Evolutionary conservation across 345 rosid species (phyloP), one percentile per base, ranked within the genome.

Genomic region (Camelina sativa): DNA sequence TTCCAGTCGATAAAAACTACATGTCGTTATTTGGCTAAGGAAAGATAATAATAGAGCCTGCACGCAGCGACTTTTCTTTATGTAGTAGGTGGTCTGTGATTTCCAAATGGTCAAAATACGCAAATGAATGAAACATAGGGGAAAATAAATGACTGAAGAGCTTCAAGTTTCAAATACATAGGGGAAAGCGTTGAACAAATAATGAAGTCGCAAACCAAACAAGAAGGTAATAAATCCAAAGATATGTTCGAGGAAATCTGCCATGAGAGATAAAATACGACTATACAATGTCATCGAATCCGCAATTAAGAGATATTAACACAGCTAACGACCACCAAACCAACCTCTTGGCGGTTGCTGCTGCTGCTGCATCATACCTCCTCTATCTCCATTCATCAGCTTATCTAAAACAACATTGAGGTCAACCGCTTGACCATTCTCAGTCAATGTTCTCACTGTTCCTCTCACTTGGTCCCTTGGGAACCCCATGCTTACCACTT

Each of bases 401-500:
- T 89, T 93, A 80, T 93, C 98, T 73, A 93, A 81, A 70, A 93
- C 98, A 62, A 82, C 71, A 78, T 93, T 93, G 69, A 93, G 83
- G 75, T 93, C 97, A n/a, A 93, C 96, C 3, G 89, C 61, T 82
- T 91, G 96, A 16, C 97, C 97, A 11, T 82, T 91, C 84, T 93
- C 98, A 0, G 97, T 93, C 80, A 93, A 77, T 71, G 82, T 85
- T 68, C 87, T 72, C 50, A 93, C 97, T 4, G 97, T 87, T 50
- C 85, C 97, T 80, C 89, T 85, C 37, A 93, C 96, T 67, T 84
- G 98, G 51, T 93, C 98, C 64, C 96, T 89, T 3, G 97, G 85
- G 82, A 91, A 93, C 15, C 97, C 98, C 97, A 93, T 93, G 79
- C 73, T 85, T 8, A 84, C 80, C 76, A 93, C 90, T 74, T 80